A percentile compares a stretch with the other conserved stretches of the same genome.
Evolutionary conservation across 768 basidiomycete species (phyloP).

Genomic region (Mycena maculata): DNA sequence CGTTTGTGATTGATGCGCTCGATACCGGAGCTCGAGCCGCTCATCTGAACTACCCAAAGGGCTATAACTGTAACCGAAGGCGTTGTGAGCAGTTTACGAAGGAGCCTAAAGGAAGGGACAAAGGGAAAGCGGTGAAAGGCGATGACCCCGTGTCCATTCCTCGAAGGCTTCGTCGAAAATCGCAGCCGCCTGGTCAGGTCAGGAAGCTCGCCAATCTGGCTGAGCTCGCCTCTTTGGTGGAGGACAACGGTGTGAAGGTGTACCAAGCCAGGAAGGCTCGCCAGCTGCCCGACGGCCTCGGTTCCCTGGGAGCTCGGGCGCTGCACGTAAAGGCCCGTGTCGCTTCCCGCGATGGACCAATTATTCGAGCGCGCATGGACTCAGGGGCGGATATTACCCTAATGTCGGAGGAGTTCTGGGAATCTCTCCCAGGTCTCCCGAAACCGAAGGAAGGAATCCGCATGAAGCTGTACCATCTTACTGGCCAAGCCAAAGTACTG

Average conservation of each 20-base stretch:
- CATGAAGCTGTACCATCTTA: slow-evolving; percentile 31
- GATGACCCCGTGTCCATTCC: background rate
- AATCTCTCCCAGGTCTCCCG: background rate
- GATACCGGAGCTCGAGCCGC: background rate
- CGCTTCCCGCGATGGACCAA: background rate
- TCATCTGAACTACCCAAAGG: background rate
- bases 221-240: slow-evolving; percentile 25
- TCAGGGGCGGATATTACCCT: slow-evolving; percentile 23
- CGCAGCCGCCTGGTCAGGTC: too few relatives aligned
- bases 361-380: slow-evolving; percentile 1
- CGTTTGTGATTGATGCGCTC: background rate
- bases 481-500: too few relatives aligned
- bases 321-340: slow-evolving; percentile 1
- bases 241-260: background rate
- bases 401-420: slow-evolving; percentile 25
- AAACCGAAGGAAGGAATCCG: slow-evolving; percentile 6
- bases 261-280: slow-evolving; percentile 36
- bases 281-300: slow-evolving; percentile 8
- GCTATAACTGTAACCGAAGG: background rate
- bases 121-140: background rate
- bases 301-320: slow-evolving; percentile 2
- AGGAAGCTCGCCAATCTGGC: background rate
- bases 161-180: background rate
- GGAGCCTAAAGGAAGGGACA: background rate
- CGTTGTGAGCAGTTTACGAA: background rate